Base-by-base conservation (phyloP, 805 yeast species). In the Yarrowia keelungensis region DNA sequence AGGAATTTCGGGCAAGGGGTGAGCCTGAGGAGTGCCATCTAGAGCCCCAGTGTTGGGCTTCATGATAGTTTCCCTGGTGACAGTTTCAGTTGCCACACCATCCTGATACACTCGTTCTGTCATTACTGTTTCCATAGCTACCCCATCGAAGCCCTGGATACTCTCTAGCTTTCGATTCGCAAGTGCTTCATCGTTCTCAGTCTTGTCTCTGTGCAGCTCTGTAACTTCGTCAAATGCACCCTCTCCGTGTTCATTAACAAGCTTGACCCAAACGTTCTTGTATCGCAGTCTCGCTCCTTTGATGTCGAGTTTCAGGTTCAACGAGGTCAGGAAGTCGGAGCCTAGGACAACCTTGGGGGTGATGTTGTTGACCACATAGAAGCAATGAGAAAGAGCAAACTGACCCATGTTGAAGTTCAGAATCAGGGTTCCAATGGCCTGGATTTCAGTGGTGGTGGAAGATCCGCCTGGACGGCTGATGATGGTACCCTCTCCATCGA, bases 331-430 rank as follows among this genome's bases (percentile, higher is more conserved):
- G 26, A 59, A 59, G 35, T 59, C 65, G 7, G 50, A 43, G 10
- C 65, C 65, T 12, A 59, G 32, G 11, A 59, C 50, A 7, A 59
- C 65, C 35, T 45, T 43, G 7, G 65, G 65, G 8, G 65, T 26
- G 35, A 59, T 59, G 36, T 11, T 35, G 51, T 59, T 42, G 14
- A 59, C 65, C 3, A 59, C 65, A 11, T 59, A 59, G 35, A 59
- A 59, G 42, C 65, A 59, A 16, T 59, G 65, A 1, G 65, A 59
- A 11, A 59, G 51, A 2, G 65, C 65, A 45, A 59, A 59, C 16
- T 59, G 65, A 12, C 65, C 65, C 65, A 59, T 59, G 16, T 59
- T 59, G 65, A 59, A 59, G 35, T 59, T 59, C 22, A 59, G 65
- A 35, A 59, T 59, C 42, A 59, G 39, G 5, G 65, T 59, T 16